Percentiles rank a stretch among this genome's conserved stretches.
phyloP scores from a whole-genome alignment of 2,329 filamentous ascomycete genomes.

The Cladosporium halotolerans region DNA sequence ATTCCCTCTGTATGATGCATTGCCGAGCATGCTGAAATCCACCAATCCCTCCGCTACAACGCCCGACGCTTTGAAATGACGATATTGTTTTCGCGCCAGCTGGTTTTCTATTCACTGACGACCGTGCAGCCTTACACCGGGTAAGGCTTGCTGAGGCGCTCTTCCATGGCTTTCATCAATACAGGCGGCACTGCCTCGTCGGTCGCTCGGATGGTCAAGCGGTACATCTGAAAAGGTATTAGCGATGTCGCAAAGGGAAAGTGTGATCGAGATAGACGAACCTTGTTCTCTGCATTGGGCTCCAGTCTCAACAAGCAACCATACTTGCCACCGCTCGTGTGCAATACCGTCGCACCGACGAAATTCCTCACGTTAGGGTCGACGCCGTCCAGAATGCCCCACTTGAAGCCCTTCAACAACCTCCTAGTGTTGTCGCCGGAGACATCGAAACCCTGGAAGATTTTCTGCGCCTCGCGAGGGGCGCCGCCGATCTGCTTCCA shows the following conservation, averaged over 20 bases:
- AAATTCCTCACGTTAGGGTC: constrained; percentile 92
- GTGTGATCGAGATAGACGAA: constrained; percentile 44
- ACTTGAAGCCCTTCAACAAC: constrained; percentile 77
- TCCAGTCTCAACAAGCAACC: constrained; percentile 89
- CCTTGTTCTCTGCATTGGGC: constrained; percentile 87
- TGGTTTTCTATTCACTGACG: not conserved
- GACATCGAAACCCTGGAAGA: constrained; percentile 67
- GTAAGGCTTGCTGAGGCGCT: constrained; percentile 56
- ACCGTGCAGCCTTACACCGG: constrained; percentile 8
- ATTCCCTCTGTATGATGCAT: not conserved
- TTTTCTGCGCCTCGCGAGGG: constrained; percentile 78
- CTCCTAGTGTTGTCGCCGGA: constrained; percentile 64
- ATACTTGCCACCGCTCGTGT: constrained; percentile 83
- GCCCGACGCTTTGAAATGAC: not conserved
- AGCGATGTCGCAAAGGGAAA: constrained; percentile 6
- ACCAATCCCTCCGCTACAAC: constrained; percentile 5
- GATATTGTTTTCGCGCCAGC: not conserved
- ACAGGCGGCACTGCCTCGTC: constrained; percentile 80
- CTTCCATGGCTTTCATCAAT: constrained; percentile 80
- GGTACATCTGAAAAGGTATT: constrained; percentile 67
- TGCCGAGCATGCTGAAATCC: not conserved
- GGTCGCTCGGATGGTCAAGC: constrained; percentile 86
- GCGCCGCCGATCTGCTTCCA: constrained; percentile 97
- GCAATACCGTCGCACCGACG: constrained; percentile 81
- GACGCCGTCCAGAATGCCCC: constrained; percentile 77